Percentiles rank a stretch among this genome's conserved stretches.
Conservation (phyloP, 2,329 filamentous ascomycete genomes). For the Penicillium concentricum region DNA sequence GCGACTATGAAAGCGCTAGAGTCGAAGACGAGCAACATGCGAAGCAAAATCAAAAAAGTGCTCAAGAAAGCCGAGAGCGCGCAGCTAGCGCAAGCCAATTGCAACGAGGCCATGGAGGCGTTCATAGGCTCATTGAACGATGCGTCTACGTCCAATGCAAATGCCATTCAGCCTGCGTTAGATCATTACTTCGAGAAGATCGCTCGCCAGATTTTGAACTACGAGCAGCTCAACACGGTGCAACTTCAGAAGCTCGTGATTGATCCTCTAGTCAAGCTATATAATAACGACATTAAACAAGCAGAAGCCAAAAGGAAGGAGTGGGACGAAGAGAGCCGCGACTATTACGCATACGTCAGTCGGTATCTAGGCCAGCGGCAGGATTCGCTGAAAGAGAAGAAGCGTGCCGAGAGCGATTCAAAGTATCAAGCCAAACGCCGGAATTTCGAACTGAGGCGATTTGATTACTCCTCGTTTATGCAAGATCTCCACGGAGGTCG, state of each 20-base stretch:
- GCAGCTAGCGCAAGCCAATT: slow-evolving; percentile 72
- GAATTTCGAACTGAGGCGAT: slow-evolving; percentile 94
- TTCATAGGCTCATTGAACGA: slow-evolving; percentile 87
- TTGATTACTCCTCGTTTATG: slow-evolving; percentile 99
- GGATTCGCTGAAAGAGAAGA: slow-evolving; percentile 96
- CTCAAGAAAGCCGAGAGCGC: slow-evolving; percentile 91
- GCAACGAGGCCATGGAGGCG: slow-evolving; percentile 78
- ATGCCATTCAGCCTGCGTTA: slow-evolving; percentile 92
- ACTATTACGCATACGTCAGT: slow-evolving; percentile 94
- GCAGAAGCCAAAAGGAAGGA: slow-evolving; percentile 95
- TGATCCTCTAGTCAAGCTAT: slow-evolving; percentile 86
- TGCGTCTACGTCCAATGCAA: slow-evolving; percentile 85
- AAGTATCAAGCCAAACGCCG: slow-evolving; percentile 94
- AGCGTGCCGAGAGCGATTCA: slow-evolving; percentile 87
- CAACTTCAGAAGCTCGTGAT: slow-evolving; percentile 93
- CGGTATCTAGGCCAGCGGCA: slow-evolving; percentile 94
- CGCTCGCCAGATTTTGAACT: slow-evolving; percentile 80
- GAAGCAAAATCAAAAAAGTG: slow-evolving; percentile 91
- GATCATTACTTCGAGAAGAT: slow-evolving; percentile 99
- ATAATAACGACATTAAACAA: slow-evolving; percentile 95
- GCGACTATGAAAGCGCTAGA: slow-evolving; percentile 96
- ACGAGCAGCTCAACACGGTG: slow-evolving; percentile 78
- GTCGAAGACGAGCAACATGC: slow-evolving; percentile 94
- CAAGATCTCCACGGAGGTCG: slow-evolving; percentile 98
- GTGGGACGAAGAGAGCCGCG: slow-evolving; percentile 97